Evolutionary conservation across 805 yeast genomes (phyloP).

Genomic region (Candida quercuum): DNA sequence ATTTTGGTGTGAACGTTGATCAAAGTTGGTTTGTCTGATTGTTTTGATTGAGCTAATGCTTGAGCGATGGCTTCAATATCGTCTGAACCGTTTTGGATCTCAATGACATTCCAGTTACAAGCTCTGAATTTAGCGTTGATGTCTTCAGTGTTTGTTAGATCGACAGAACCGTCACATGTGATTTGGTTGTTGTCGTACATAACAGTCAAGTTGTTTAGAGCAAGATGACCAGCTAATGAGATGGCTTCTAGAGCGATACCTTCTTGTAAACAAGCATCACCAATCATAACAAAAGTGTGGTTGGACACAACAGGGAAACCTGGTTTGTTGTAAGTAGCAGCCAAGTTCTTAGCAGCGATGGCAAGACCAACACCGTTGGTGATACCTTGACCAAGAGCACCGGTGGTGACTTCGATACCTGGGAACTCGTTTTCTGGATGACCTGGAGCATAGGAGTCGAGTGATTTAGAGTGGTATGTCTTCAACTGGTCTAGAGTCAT

Average conservation of each 20-base stretch:
- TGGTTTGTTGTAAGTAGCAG: constrained; percentile 30
- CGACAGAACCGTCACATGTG: constrained; percentile 33
- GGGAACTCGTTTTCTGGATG: constrained; percentile 36
- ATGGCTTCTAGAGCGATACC: constrained; percentile 35
- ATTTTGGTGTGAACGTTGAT: constrained; percentile 30
- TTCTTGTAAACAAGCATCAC: constrained; percentile 38
- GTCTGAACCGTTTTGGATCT: constrained; percentile 27
- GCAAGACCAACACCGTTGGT: constrained; percentile 37
- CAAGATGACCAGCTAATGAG: constrained; percentile 34
- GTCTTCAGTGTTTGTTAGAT: constrained; percentile 29
- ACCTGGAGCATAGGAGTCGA: constrained; percentile 30
- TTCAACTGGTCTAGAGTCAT: constrained; percentile 31
- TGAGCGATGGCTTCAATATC: constrained; percentile 26
- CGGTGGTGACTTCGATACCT: constrained; percentile 35
- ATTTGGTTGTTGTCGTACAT: constrained; percentile 34
- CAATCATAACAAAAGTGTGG: constrained; percentile 30
- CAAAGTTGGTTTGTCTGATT: constrained; percentile 30
- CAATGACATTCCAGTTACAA: constrained; percentile 32
- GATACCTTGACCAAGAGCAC: constrained; percentile 39
- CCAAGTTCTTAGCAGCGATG: constrained; percentile 31
- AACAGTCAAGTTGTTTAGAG: constrained; percentile 30
- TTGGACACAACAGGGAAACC: constrained; percentile 25
- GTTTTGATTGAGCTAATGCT: constrained; percentile 30
- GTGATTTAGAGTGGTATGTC: constrained; percentile 26
- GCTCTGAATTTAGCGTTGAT: constrained; percentile 29